Conservation (phyloP, 768 basidiomycete species). For the Suillus tomentosus region DNA sequence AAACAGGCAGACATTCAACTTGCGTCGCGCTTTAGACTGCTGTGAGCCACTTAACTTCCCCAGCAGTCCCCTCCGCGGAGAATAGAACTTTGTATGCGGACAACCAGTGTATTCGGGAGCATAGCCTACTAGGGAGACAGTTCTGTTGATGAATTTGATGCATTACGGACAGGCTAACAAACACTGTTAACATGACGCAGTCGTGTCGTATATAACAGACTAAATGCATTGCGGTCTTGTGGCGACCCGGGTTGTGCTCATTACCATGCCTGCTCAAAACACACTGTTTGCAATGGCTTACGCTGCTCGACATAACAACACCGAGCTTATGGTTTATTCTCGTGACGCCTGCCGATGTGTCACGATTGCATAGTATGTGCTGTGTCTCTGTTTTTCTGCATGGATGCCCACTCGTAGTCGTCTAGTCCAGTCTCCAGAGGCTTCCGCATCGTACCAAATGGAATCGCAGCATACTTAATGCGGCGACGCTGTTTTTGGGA, state of each 20-base stretch:
- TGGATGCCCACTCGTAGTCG: not conserved
- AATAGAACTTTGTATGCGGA: not conserved
- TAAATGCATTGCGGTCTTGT: not conserved
- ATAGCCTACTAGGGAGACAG: not conserved
- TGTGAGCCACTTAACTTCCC: not conserved
- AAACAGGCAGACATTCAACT: conserved; percentile 17
- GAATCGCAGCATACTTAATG: not conserved
- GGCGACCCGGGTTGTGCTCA: not conserved
- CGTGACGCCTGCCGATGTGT: not conserved
- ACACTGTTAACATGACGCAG: not conserved
- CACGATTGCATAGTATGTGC: not conserved
- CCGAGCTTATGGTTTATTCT: not conserved
- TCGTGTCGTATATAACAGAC: not conserved
- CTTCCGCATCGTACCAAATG: not conserved
- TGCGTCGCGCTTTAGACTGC: not conserved
- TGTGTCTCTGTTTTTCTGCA: not conserved
- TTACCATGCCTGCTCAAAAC: not conserved
- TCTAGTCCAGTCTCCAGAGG: not conserved
- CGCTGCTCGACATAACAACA: not conserved
- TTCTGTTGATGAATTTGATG: not conserved
- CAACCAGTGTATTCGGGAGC: not conserved
- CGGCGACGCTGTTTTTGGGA: not conserved
- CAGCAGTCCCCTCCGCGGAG: not conserved
- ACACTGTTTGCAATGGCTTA: not conserved
- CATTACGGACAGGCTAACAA: not conserved